Base-by-base conservation (phyloP, 176 grass and related monocot genomes). In the Oryza officinalis region DNA sequence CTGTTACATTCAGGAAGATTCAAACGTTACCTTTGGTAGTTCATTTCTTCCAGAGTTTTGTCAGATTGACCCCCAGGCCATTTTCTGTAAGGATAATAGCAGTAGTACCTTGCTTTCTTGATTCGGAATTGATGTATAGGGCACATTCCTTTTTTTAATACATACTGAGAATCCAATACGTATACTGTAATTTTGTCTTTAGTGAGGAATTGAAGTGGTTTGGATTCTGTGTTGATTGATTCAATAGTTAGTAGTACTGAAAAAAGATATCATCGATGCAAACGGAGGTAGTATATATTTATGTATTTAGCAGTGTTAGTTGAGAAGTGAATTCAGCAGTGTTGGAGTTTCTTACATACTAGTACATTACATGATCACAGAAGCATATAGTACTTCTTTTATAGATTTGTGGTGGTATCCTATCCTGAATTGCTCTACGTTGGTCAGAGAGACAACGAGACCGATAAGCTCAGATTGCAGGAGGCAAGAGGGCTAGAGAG, bases 381-480 rank as follows among this genome's bases (percentile, higher is more conserved):
- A 57, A 57, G 17, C 50, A 57, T 33, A 38, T 38, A 32, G 31
- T 32, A 4, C n/a, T 2, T 46, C 46, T 47, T 67, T 32, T 27
- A 52, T 10, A 7, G 22, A 59, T 59, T 23, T 13, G 13, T 13
- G 40, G n/a, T 10, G 12, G 47, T 13, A 10, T 17, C 10, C 4
- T 26, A 3, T 22, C 30, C 10, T 10, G 54, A 61, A 25, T 59
- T 64, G 30, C 63, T 27, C 17, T 81, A 15, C 17, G 0, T 8
- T 67, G 80, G 43, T 60, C 71, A 52, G 71, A 30, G 41, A 74
- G 77, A 82, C 33, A 4, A 71, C 38, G 54, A 78, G 76, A 13
- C 61, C 25, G 38, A 13, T 25, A 71, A 43, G 68, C 37, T 17
- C 23, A 13, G n/a, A 32, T 49, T 15, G 52, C 35, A 78, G 33